These are phyloP conservation scores for Tylopilus rubrobrunneus DNA, from an alignment of 768 basidiomycete species.

Conservation along the genomic window DNA sequence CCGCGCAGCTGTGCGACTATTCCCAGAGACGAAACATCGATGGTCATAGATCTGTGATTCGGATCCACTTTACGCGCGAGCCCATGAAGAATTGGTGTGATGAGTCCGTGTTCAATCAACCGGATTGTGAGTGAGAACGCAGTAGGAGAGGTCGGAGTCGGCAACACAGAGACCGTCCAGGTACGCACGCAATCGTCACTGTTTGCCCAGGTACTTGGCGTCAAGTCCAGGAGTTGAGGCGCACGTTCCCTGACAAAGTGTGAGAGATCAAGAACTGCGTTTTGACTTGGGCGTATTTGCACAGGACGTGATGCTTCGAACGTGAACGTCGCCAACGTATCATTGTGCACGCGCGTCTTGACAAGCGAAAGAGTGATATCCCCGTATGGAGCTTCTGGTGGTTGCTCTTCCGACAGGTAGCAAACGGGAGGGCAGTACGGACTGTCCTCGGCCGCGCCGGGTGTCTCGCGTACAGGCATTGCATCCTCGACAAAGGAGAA, in stretches of 20 bases:
- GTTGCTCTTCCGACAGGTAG: conserved; percentile 46
- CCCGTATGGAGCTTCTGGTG: conserved; percentile 25
- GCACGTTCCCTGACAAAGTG: conserved; percentile 43
- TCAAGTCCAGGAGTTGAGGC: conserved; percentile 50
- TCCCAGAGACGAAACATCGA: conserved; percentile 29
- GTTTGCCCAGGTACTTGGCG: conserved; percentile 36
- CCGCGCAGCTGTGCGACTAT: conserved; percentile 48
- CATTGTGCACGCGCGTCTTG: conserved; percentile 18
- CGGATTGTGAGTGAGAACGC: conserved; percentile 51
- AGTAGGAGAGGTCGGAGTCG: conserved; percentile 8
- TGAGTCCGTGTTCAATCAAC: conserved; percentile 46
- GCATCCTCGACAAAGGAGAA: conserved; percentile 34
- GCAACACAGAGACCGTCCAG: conserved; percentile 51
- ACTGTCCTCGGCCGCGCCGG: conserved; percentile 30
- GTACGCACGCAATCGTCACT: conserved; percentile 65
- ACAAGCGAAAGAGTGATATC: conserved; percentile 28
- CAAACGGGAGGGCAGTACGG: conserved; percentile 61
- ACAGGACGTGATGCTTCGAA: conserved; percentile 38
- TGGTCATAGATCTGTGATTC: neutral
- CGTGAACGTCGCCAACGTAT: conserved; percentile 51
- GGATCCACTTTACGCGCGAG: conserved; percentile 29
- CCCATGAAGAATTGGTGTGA: conserved; percentile 54
- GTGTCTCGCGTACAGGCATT: conserved; percentile 46
- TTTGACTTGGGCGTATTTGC: conserved; percentile 40
- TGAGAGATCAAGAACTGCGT: conserved; percentile 51